Base-by-base conservation (phyloP, 805 yeast genomes). In the Blastobotrys americana region DNA sequence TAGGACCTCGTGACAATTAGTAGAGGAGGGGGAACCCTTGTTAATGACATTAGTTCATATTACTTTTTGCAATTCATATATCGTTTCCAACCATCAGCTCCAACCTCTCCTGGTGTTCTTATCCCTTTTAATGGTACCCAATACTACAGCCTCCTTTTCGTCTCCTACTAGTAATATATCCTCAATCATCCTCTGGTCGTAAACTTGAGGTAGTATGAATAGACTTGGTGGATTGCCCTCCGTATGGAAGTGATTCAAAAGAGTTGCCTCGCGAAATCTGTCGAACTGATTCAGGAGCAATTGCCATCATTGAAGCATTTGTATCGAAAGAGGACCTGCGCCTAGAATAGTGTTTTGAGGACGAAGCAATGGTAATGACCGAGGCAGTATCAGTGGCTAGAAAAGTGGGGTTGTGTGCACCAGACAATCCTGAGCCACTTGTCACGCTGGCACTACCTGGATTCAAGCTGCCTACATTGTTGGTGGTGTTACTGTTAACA, bases 341-440 rank as follows among this genome's bases (percentile, higher is more conserved):
- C 21, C 57, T 17, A 5, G 37, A 21, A 31, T 50, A 47, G 31
- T 46, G 55, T 41, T 63, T 63, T 16, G 67, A 61, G 16, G 67
- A 62, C 15, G 63, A 56, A 18, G 68, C 68, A 16, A 64, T 55
- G 10, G 68, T 64, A 45, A 63, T 51, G 22, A 64, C 65, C 22
- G 64, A 57, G n/a, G 68, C 68, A 3, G 56, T 53, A 44, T 63
- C 68, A 39, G 20, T 39, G 34, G 31, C 18, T 17, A 19, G 15
- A 10, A 10, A 9, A 34, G 15, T 35, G 42, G 22, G 25, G 42
- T 18, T 23, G 21, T 45, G 21, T 39, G 42, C 33, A 44, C 50
- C 39, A 45, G 39, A 31, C 52, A 49, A 25, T 46, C 50, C 23
- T 42, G 31, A 3, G 13, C 10, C 13, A 13, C 31, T 25, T 8